phyloP scores from a whole-genome alignment of 805 yeast species.

The Zygosaccharomyces kombuchaensis region DNA sequence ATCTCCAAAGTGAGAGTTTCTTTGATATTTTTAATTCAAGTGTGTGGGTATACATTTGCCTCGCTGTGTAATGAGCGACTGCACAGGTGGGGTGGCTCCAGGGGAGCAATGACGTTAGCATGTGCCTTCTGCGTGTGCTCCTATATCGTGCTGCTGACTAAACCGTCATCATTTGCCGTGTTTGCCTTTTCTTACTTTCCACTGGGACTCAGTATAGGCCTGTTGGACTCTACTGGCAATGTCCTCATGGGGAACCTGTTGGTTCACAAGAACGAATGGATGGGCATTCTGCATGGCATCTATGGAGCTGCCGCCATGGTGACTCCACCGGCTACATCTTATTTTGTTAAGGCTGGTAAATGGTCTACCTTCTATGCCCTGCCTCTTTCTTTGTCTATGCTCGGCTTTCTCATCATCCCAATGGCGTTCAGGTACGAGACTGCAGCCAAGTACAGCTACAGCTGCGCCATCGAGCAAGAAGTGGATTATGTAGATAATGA shows the following conservation, averaged over 20 bases:
- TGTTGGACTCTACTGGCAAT: constrained; percentile 33
- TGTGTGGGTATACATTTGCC: constrained; percentile 31
- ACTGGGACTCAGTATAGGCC: constrained; percentile 34
- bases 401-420: constrained; percentile 28
- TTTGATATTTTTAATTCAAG: constrained; percentile 30
- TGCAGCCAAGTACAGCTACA: constrained; percentile 34
- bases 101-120: constrained; percentile 30
- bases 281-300: constrained; percentile 62
- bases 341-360: constrained; percentile 30
- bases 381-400: constrained; percentile 39
- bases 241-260: constrained; percentile 31
- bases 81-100: constrained; percentile 26
- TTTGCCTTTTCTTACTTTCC: constrained; percentile 30
- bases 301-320: constrained; percentile 72
- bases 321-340: constrained; percentile 61
- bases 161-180: constrained; percentile 23
- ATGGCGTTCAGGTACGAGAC: constrained; percentile 47
- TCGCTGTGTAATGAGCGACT: constrained; percentile 30
- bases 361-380: constrained; percentile 30
- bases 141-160: constrained; percentile 19
- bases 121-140: constrained; percentile 19
- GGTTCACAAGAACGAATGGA: constrained; percentile 49
- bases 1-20: constrained; percentile 28
- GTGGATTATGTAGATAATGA: constrained; percentile 19
- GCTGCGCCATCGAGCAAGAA: constrained; percentile 17